Evolutionary conservation across 2,329 filamentous ascomycete species (phyloP).

Genomic region (Trichoderma pleuroti): DNA sequence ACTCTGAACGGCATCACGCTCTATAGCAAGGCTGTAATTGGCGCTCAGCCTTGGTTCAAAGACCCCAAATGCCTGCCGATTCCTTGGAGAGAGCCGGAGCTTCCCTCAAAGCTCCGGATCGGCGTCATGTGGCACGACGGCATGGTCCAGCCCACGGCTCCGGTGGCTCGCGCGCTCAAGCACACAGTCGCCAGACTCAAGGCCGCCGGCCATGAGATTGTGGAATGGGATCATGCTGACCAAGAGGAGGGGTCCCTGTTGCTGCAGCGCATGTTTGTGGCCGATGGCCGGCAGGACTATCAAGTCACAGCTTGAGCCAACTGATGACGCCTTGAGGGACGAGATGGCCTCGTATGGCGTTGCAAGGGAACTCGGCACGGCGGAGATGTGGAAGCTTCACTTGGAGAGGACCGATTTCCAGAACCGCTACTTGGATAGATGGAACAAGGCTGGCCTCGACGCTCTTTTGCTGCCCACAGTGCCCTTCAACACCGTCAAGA

Average conservation of each 20-base stretch:
- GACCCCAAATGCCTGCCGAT: constrained; percentile 59
- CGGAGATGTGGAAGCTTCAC: constrained; percentile 49
- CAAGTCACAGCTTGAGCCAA: constrained; percentile 35
- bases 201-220: constrained; percentile 47
- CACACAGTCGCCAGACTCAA: constrained; percentile 42
- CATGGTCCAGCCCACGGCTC: constrained; percentile 63
- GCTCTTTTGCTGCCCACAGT: constrained; percentile 58
- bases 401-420: constrained; percentile 44
- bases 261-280: constrained; percentile 45
- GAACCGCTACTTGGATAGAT: constrained; percentile 45
- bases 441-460: constrained; percentile 51
- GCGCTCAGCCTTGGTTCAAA: constrained; percentile 50
- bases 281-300: constrained; percentile 45
- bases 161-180: constrained; percentile 55
- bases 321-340: constrained; percentile 42
- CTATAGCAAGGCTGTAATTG: constrained; percentile 52
- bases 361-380: constrained; percentile 39
- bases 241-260: constrained; percentile 38
- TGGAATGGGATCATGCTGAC: constrained; percentile 48
- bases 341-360: constrained; percentile 35
- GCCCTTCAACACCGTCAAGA: constrained; percentile 42
- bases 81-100: constrained; percentile 45
- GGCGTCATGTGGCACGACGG: constrained; percentile 64
- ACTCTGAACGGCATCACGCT: constrained; percentile 53
- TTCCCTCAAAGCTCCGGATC: constrained; percentile 47